Conservation (phyloP, 768 basidiomycete genomes). For the Pleurotus ostreatus region DNA sequence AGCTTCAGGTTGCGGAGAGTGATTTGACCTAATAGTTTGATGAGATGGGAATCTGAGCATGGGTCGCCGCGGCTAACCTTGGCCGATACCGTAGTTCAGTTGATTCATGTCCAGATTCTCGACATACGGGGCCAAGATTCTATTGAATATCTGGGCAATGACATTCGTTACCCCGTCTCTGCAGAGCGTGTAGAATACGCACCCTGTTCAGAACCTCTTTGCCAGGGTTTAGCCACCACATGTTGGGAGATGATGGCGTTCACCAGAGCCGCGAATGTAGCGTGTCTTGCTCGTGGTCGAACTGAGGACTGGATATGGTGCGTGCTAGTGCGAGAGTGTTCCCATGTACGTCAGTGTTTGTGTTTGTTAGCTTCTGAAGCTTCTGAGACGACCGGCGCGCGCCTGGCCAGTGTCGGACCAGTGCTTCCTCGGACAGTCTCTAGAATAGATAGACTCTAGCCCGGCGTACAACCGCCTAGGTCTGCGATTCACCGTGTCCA, state of each 20-base stretch:
- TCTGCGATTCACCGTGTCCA: too few species aligned
- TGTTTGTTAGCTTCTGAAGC: neutral
- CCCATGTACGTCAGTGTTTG: constrained; percentile 4
- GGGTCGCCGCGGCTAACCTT: constrained; percentile 44
- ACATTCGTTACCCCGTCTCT: neutral
- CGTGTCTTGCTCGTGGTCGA: too few species aligned
- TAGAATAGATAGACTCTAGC: neutral
- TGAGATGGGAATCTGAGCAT: too few species aligned
- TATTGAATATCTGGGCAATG: constrained; percentile 65
- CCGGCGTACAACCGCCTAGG: neutral
- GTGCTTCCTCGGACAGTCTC: neutral
- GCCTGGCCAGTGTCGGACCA: neutral
- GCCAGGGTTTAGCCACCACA: constrained; percentile 89
- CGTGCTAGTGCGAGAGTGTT: neutral
- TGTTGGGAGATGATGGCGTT: constrained; percentile 19
- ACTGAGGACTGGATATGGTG: neutral
- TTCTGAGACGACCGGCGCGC: neutral
- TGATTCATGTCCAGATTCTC: constrained; percentile 94
- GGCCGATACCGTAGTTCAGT: constrained; percentile 89
- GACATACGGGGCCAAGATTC: constrained; percentile 91
- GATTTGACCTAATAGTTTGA: constrained; percentile 52
- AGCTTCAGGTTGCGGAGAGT: constrained; percentile 79
- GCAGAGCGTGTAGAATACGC: constrained; percentile 20
- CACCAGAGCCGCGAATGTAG: neutral
- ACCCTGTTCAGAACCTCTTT: constrained; percentile 83